Evolutionary conservation across 129 eudicot species (phyloP), one percentile per base, ranked within the genome.

Genomic region (Lonicera japonica): DNA sequence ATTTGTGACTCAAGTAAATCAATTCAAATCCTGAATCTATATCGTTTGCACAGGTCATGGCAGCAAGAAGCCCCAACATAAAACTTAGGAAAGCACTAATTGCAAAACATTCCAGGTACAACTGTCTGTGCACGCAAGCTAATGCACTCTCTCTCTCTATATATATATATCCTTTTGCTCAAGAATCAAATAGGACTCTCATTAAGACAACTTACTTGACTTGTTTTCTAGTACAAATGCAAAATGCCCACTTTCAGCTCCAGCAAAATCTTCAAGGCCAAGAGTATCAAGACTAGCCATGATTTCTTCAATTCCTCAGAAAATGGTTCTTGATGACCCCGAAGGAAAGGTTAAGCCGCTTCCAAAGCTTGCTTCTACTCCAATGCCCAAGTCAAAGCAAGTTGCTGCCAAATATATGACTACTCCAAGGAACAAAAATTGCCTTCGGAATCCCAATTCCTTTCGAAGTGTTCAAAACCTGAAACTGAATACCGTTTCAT

Each of bases 351-450:
- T 53, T 5, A 64, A 64, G 48, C 70, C 77, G 41, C 56, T 63
- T 64, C 34, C 80, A 24, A 80, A 82, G 77, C 72, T 59, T 17
- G 21, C 56, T 57, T 73, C 85, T 17, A 90, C 95, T 43, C 96
- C 96, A 23, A 66, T 66, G 71, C 66, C 63, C 3, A 85, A 75
- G 63, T 70, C 76, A 19, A 88, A 80, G 80, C 95, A 67, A 63
- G 99, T 92, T 56, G 88, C 99, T 39, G 82, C 99, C 21, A 92
- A 88, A 88, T 92, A 92, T 71, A 87, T 92, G 79, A 92, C 96
- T 15, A 88, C 99, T 52, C 91, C 92, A 36, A 82, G 95, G 79
- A 82, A 76, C 75, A 92, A 82, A 69, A 83, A 73, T 13, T 65
- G 82, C 70, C 46, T 36, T 62, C 78, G 77, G 4, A 77, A 80